Base-by-base conservation (phyloP, 352 stramenopile genomes). In the Albugo candida region DNA sequence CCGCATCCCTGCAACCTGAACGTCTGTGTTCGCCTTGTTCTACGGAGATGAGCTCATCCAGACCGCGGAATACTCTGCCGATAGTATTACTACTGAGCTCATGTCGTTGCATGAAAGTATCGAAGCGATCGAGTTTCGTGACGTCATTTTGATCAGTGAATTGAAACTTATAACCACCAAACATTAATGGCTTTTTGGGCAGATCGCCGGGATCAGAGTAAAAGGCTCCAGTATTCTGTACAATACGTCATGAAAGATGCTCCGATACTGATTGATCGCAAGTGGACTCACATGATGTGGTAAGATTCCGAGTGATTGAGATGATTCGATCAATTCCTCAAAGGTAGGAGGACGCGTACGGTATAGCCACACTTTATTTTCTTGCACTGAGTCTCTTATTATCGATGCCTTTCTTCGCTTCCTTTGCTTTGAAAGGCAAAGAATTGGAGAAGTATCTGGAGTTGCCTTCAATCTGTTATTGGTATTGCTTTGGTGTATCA, bases 111-210 rank as follows among this genome's bases (percentile, higher is more conserved):
- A 31, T 16, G 1, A 34, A 45, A 11, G 76, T 83, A 46, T 83
- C 50, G 53, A 85, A 92, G 8, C 31, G 16, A 2, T 31, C 41
- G 11, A 79, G 47, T 43, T 78, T 59, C 1, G 20, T 54, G 5
- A 62, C 31, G 49, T 61, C 64, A 31, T 31, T 31, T 0, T 58
- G 56, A 1, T 61, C 54, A 5, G 48, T 47, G 56, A 91, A 83
- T 17, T 67, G 52, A 38, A 83, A 82, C 34, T 78, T 81, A 36
- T 72, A 64, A 5, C 78, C 75, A 37, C 69, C 76, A 58, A 85
- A 92, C 5, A 86, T 48, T 43, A 88, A 62, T 2, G 71, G 47
- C 53, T 84, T 83, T 0, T 71, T 63, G 12, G 78, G 75, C 14
- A 85, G 78, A 52, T 92, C 73, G 4, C 52, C 45, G 13, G 46